Conservation (phyloP, 352 stramenopile species). For the Globisporangium splendens region DNA sequence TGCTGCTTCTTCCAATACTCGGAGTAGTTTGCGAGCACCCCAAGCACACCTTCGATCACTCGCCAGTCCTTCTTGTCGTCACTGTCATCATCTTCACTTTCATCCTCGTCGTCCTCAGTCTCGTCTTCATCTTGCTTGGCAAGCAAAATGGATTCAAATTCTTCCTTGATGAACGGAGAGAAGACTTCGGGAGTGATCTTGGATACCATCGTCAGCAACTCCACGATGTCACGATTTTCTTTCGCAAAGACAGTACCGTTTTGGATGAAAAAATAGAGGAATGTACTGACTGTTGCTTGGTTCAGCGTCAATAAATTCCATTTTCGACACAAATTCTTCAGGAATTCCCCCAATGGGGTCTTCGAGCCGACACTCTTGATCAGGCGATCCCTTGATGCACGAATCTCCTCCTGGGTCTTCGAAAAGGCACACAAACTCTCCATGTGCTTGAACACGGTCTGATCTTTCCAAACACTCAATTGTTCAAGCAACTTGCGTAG, state of each 20-base stretch:
- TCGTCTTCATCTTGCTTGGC: slow-evolving; percentile 9
- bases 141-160: slow-evolving; percentile 48
- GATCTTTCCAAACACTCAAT: slow-evolving; percentile 70
- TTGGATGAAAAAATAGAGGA: slow-evolving; percentile 39
- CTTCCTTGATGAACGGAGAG: slow-evolving; percentile 41
- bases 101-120: slow-evolving; percentile 11
- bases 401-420: slow-evolving; percentile 41
- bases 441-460: slow-evolving; percentile 76
- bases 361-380: slow-evolving; percentile 80
- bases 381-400: slow-evolving; percentile 57
- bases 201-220: slow-evolving; percentile 53
- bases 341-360: slow-evolving; percentile 62
- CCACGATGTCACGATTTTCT: slow-evolving; percentile 52
- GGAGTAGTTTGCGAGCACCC: slow-evolving; percentile 54
- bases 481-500: slow-evolving; percentile 61
- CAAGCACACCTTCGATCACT: slow-evolving; percentile 47
- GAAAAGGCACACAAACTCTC: slow-evolving; percentile 51
- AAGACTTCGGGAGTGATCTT: slow-evolving; percentile 49
- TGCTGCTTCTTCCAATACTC: slow-evolving; percentile 32
- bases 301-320: slow-evolving; percentile 69
- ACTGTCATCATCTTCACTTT: slow-evolving; percentile 30
- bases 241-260: slow-evolving; percentile 22
- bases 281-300: slow-evolving; percentile 27
- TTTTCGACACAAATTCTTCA: slow-evolving; percentile 84
- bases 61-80: slow-evolving; percentile 31